Evolutionary conservation across 768 basidiomycete genomes (phyloP), one percentile per base, ranked within the genome.

Genomic region (Phaeotremella fagi): DNA sequence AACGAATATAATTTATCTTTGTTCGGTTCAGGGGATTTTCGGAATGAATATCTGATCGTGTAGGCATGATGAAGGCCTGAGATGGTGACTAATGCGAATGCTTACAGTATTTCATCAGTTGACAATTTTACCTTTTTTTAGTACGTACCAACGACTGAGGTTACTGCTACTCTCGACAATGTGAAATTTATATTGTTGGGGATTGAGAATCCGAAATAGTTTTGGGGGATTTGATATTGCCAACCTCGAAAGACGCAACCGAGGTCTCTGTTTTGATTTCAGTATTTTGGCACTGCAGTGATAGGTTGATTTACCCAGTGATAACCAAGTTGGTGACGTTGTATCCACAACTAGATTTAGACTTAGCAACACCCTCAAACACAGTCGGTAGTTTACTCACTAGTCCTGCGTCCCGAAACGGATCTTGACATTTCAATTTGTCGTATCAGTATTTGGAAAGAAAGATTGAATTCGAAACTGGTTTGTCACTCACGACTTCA

Each of bases 271-370:
- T 16, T 33, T 41, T 11, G 18, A 18, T 41, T 11, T 41, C 38
- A 41, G 38, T 41, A n/a, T 9, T 9, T 35, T 35, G 33, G 33
- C 9, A 35, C n/a, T n/a, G n/a, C 33, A 35, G 33, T 9, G 33
- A 35, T 9, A 35, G 11, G 12, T 12, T 6, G 11, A 7, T 7
- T 41, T 41, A 41, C 38, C 22, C 22, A 11, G 61, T 60, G 50
- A 63, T 61, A 26, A 63, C 60, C 20, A 66, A 57, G 35, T 66
- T 63, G 28, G 62, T 47, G 23, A 70, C 61, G 56, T 66, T 66
- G 52, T 66, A 70, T 15, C 68, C 68, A 48, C 68, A 70, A 49
- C 62, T 63, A 46, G n/a, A n/a, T n/a, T 16, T 33, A 33, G 9
- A 16, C 7, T 7, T 7, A 33, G 9, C 16, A 16, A 16, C 7